Evolutionary conservation across 768 basidiomycete species (phyloP).

Genomic region (Paxillus ammoniavirescens): DNA sequence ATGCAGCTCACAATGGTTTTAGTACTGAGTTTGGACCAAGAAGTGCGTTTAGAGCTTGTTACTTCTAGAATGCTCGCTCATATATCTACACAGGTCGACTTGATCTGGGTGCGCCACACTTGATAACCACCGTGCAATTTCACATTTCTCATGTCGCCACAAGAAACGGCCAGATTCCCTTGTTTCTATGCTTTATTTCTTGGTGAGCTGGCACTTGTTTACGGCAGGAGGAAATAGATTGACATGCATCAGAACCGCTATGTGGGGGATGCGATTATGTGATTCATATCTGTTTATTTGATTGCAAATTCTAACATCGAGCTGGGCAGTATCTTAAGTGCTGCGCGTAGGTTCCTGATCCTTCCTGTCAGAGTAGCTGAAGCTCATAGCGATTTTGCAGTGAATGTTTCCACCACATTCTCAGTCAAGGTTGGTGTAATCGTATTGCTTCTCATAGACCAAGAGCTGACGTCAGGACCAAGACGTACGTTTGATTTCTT

Average conservation of each 20-base stretch:
- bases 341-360: not conserved
- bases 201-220: not conserved
- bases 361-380: not conserved
- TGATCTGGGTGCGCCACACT: conserved; percentile 7
- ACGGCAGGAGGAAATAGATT: too few relatives aligned
- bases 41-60: not conserved
- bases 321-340: not conserved
- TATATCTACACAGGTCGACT: not conserved
- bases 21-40: not conserved
- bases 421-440: not conserved
- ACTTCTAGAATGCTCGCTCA: not conserved
- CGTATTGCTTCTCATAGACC: not conserved
- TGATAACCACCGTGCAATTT: not conserved
- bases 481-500: not conserved
- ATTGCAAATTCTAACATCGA: not conserved
- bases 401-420: conserved; percentile 4
- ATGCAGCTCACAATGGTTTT: not conserved
- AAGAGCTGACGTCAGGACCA: not conserved
- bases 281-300: not conserved
- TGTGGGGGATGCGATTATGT: conserved; percentile 5
- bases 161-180: conserved; percentile 1
- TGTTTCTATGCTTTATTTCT: conserved; percentile 1
- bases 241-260: conserved; percentile 4
- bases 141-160: not conserved
- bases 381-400: not conserved